Evolutionary conservation across 805 yeast genomes (phyloP).

Genomic region (Spathaspora arborariae): DNA sequence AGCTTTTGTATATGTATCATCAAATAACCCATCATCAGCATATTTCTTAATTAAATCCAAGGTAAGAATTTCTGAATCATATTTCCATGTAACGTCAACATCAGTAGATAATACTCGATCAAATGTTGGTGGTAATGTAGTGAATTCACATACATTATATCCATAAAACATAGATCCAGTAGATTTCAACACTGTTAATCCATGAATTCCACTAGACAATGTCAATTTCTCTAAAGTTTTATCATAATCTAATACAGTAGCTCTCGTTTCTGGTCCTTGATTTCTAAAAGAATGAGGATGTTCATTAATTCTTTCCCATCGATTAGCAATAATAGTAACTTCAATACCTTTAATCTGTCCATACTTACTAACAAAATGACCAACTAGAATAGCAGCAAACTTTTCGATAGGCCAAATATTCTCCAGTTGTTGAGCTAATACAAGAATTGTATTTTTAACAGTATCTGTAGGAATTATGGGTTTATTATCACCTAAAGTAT

Average conservation of each 20-base stretch:
- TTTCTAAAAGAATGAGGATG: conserved; percentile 84
- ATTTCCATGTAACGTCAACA: conserved; percentile 70
- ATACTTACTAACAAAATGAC: conserved; percentile 78
- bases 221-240: conserved; percentile 49
- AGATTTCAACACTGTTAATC: conserved; percentile 79
- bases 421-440: conserved; percentile 76
- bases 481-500: conserved; percentile 83
- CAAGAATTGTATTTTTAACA: conserved; percentile 80
- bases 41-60: conserved; percentile 40
- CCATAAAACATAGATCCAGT: conserved; percentile 94
- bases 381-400: conserved; percentile 79
- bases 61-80: conserved; percentile 48
- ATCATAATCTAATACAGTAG: conserved; percentile 49
- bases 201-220: conserved; percentile 69
- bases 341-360: conserved; percentile 71
- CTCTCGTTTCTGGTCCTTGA: conserved; percentile 79
- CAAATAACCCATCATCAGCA: conserved; percentile 64
- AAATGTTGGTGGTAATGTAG: conserved; percentile 76
- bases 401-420: conserved; percentile 90
- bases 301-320: conserved; percentile 70
- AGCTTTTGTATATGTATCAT: conserved; percentile 57
- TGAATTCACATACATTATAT: conserved; percentile 80
- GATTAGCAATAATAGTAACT: conserved; percentile 63
- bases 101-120: conserved; percentile 90
- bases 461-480: conserved; percentile 94